Base-by-base conservation (phyloP, 768 basidiomycete genomes). In the Russula griseocarnosa region DNA sequence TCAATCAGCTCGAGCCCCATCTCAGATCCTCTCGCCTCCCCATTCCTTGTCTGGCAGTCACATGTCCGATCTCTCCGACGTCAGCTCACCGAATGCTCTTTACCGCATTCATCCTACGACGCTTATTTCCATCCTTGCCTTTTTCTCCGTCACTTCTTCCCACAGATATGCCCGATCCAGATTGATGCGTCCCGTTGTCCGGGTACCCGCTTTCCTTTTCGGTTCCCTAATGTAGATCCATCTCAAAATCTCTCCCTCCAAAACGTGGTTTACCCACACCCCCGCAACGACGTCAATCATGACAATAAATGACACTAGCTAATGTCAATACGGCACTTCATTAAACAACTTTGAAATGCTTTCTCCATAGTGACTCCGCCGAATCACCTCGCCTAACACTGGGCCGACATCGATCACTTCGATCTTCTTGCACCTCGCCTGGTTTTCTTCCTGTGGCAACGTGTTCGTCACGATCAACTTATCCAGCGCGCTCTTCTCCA, bases 391-490 rank as follows among this genome's bases (percentile, higher is more conserved):
- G 46, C 94, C 97, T 53, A 99, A 84, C 69, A 98, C 94, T 22
- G 88, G 86, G 28, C 93, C 92, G 68, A 99, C 87, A 78, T 98
- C 95, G 69, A 99, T 87, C 59, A 94, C 92, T 77, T 94, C 92
- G 49, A 99, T 84, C 77, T 93, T 92, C 49, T 75, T 74, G 76
- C 91, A 92, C 59, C 73, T 74, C 44, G 78, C 82, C 74, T 86
- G 82, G 76, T 95, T 92, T 70, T 79, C 86, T 56, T 81, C 72
- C 76, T 98, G 97, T 59, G 97, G 97, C 46, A 98, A 84, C 75
- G 95, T 97, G 79, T 99, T 99, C 72, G 97, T 98, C 72, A 99
- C 96, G 62, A 98, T 93, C 73, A 99, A 77, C 80, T 96, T 94
- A 77, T 93, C 89, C 72, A 99, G 81, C 60, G 82, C 82, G 63